Conservation (phyloP, 371 early-diverging fungal species). For the Mortierella sp. region DNA sequence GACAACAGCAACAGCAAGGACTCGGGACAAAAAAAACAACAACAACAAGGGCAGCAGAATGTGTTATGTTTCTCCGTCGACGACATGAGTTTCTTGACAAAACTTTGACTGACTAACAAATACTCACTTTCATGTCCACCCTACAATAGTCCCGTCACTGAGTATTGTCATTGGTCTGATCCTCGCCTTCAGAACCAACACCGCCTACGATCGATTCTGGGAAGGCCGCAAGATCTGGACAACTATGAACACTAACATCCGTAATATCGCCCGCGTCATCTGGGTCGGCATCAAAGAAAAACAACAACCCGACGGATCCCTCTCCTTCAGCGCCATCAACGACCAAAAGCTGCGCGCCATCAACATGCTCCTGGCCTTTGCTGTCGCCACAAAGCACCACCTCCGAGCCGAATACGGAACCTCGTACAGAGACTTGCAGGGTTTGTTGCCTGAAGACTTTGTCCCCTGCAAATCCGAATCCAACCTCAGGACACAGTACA, state of each 20-base stretch:
- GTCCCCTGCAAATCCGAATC: slow-evolving; percentile 40
- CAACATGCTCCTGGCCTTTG: slow-evolving; percentile 80
- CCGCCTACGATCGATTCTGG: slow-evolving; percentile 84
- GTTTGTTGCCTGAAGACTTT: slow-evolving; percentile 62
- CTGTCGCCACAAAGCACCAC: slow-evolving; percentile 78
- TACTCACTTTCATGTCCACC: not conserved
- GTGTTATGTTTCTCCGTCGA: not conserved
- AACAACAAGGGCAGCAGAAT: too few species aligned
- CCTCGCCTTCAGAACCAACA: slow-evolving; percentile 85
- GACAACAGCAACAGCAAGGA: not conserved
- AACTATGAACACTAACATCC: slow-evolving; percentile 66
- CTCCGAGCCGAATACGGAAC: slow-evolving; percentile 75
- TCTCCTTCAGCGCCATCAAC: slow-evolving; percentile 58
- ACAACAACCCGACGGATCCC: slow-evolving; percentile 54
- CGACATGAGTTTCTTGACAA: not conserved
- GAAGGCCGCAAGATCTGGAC: slow-evolving; percentile 82
- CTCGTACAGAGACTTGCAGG: slow-evolving; percentile 68
- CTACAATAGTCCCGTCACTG: slow-evolving; percentile 62
- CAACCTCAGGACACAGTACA: slow-evolving; percentile 44
- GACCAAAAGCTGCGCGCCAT: slow-evolving; percentile 79
- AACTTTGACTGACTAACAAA: too few species aligned
- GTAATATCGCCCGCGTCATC: slow-evolving; percentile 75
- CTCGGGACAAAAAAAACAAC: not conserved
- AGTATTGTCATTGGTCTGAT: slow-evolving; percentile 79
- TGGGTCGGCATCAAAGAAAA: slow-evolving; percentile 73